Conservation (phyloP, 2,329 filamentous ascomycete species). For the Diplodia intermedia region DNA sequence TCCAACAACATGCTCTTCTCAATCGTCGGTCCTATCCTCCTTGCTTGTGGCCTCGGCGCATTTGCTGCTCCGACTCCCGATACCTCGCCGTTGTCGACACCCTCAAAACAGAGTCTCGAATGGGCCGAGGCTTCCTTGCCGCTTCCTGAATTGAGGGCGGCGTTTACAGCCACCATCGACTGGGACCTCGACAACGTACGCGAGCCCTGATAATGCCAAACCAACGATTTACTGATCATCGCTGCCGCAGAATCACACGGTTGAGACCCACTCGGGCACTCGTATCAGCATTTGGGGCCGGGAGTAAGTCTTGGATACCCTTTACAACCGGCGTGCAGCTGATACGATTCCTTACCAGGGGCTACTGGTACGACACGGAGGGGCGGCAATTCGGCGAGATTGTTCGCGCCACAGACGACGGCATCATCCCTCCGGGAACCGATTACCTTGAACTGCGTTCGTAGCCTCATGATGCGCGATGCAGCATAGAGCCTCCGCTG, state of each 20-base stretch:
- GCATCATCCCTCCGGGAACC: not conserved
- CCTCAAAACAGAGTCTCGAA: not conserved
- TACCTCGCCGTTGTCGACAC: not conserved
- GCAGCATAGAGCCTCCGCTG: not conserved
- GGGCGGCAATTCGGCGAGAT: constrained; percentile 6
- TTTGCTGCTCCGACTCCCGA: not conserved
- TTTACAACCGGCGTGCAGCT: not conserved
- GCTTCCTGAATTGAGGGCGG: not conserved
- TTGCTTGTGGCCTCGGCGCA: not conserved
- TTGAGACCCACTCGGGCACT: not conserved
- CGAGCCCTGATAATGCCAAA: not conserved
- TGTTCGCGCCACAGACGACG: constrained; percentile 1
- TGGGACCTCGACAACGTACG: not conserved
- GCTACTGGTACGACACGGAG: constrained; percentile 5
- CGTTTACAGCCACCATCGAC: not conserved
- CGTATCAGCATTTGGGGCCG: constrained; percentile 3
- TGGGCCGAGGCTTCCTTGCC: not conserved
- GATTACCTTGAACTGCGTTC: not conserved
- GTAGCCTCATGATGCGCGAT: not conserved
- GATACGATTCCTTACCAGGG: not conserved
- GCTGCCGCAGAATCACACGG: not conserved
- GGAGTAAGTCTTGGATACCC: not conserved
- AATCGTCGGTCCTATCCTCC: not conserved
- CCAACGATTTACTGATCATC: not conserved
- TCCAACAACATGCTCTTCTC: not conserved